Evolutionary conservation across 192 early-diverging fungal genomes (phyloP), one percentile per base, ranked within the genome.

Genomic region (Umbelopsis isabellina): DNA sequence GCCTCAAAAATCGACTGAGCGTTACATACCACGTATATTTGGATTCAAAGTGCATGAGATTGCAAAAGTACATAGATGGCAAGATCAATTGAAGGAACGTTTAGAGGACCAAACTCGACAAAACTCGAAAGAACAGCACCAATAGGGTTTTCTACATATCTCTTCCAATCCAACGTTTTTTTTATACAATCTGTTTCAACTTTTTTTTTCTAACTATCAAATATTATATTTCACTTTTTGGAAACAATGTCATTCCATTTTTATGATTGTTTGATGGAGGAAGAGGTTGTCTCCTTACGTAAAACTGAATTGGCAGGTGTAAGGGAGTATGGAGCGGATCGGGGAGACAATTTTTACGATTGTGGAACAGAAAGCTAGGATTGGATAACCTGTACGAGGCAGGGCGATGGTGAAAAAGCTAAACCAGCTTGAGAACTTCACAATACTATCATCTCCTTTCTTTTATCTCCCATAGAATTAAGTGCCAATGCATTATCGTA

Each of bases 1-100:
- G 65, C 96, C 95, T 10, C 80, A 85, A 4, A 92, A 93, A 72
- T 82, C 83, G 21, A 84, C 83, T 22, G 94, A 95, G 66, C 89
- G 94, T 50, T 97, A 97, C 75, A 88, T 95, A 46, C 98, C 98
- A n/a, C 88, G 87, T 49, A 98, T 99, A 51, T 99, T 99, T 88
- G 98, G 98, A 9, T 99, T 99, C 85, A 93, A 91, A 69, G 80
- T 99, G 46, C 94, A 99, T 79, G 82, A 85, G 21, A 88, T 88
- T 27, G 94, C 96, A 21, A 88, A 91, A 70, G 92, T 94, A 72
- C 94, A 97, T 72, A 83, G 96, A 73, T 91, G 88, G 85, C 98
- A 97, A 86, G 93, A 98, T 76, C 85, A 89, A 61, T 70, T 93
- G 73, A 84, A 91, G 48, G 91, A 95, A 66, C 64, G 53, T 21